Evolutionary conservation across 2,329 filamentous ascomycete genomes (phyloP), one percentile per base, ranked within the genome.

Genomic region (Zymoseptoria crescenta): DNA sequence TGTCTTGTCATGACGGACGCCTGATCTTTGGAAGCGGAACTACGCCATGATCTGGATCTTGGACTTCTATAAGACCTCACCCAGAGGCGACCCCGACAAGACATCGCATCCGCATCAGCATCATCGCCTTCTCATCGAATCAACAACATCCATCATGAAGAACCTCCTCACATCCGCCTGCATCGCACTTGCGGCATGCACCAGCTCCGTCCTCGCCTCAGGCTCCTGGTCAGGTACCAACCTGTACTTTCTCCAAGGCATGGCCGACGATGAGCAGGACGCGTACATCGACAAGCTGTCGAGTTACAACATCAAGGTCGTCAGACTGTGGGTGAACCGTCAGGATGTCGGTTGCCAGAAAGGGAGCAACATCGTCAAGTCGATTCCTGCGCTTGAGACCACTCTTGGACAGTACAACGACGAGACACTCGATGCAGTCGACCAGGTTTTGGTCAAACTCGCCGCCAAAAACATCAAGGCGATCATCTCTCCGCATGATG

Each of bases 401-500:
- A 55, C 57, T 27, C 52, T 59, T 52, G 57, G 53, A 8, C n/a
- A 30, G 8, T 59, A 59, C 52, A 52, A 59, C 52, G n/a, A 56
- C 10, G 48, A 41, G 8, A 48, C 54, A 6, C 57, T 59, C 10
- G 57, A 59, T 27, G 57, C 19, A 7, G 35, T 59, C 10, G 57
- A 59, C 54, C 49, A 48, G 10, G 57, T 59, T 0, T 45, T 59
- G 52, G 53, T 55, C 52, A 59, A 59, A 41, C 53, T 59, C 3
- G 53, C 49, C 19, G 52, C 57, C 5, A 59, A 59, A 28, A 50
- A 48, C 48, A 59, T 59, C 52, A 59, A 59, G 10, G 53, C 57
- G 4, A 56, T 59, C 30, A 56, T 59, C n/a, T 59, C 57, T 8
- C 57, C 57, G 9, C 57, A 59, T 51, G 57, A 59, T 20, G 16